Base-by-base conservation (phyloP, 2,329 filamentous ascomycete species). In the Talaromyces pinophilus region DNA sequence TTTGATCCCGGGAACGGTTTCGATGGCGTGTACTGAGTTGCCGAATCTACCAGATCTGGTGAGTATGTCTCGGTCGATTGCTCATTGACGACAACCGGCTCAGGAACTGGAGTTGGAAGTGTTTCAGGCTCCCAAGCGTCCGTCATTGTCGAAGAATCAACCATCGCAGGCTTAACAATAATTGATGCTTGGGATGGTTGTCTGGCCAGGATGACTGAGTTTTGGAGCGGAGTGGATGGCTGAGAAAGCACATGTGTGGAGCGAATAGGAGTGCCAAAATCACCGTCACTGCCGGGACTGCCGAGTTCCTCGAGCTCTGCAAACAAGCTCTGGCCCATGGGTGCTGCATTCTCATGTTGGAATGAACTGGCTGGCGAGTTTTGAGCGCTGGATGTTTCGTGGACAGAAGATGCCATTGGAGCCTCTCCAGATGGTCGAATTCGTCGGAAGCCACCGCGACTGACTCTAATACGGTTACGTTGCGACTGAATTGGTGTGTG, bases 281-380 rank as follows among this genome's bases (percentile, higher is more conserved):
- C 89, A 68, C 90, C 89, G 67, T 92, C 91, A 69, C 92, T 91
- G 71, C 90, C 90, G 69, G 74, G 82, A 65, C 88, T 87, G 68
- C 87, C 90, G 52, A 97, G 82, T 70, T 92, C 92, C 63, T 91
- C 92, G 50, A 99, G 85, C 78, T 99, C 95, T 48, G 93, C 93
- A 76, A 95, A 96, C 61, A 99, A 83, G 73, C 91, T 98, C 81
- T 97, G 92, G 17, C 87, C 85, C 69, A 82, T 82, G 61, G 81
- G 79, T n/a, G 81, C 81, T 50, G 78, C 79, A 38, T 79, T 74
- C 62, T 79, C 81, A 66, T 80, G 81, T 54, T 78, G 79, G 69
- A 85, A 81, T 71, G 83, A 86, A 33, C 81, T 75, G 10, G 84
- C 83, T 11, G 85, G 85, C n/a, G 82, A 84, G 68, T 85, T 82